A percentile compares a stretch with the other conserved stretches of the same genome.
Evolutionary conservation across 208 protist genomes (phyloP).

Genomic region (Wallacemonas sp.): DNA sequence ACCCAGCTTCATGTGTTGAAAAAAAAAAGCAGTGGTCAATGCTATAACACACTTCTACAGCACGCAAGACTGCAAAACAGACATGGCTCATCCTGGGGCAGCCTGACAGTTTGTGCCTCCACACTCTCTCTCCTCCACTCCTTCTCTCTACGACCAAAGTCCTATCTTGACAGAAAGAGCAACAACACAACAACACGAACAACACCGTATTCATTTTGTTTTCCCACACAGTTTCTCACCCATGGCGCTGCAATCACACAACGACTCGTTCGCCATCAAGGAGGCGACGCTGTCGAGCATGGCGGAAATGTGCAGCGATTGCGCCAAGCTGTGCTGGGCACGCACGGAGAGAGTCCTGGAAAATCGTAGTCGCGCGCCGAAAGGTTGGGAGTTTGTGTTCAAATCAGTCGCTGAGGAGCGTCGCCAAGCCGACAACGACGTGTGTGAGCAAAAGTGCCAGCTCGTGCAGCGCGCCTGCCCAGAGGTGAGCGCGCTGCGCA

Average conservation of each 20-base stretch:
- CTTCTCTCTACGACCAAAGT: no score
- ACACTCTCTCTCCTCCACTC: no score
- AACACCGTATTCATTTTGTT: background rate
- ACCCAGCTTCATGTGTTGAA: no score
- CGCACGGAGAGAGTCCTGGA: conserved; percentile 55
- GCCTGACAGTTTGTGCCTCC: no score
- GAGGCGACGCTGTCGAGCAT: conserved; percentile 51
- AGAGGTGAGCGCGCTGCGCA: conserved; percentile 18
- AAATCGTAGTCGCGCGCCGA: conserved; percentile 64
- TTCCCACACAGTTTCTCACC: background rate
- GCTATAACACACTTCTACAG: no score
- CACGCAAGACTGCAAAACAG: no score
- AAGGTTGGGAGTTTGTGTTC: conserved; percentile 59
- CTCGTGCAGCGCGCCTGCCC: conserved; percentile 50
- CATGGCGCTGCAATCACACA: conserved; percentile 40
- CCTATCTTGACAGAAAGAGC: no score
- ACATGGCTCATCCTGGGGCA: no score
- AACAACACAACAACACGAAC: no score
- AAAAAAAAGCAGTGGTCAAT: no score
- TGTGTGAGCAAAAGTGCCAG: conserved; percentile 46
- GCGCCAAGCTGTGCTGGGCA: conserved; percentile 54
- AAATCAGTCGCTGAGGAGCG: conserved; percentile 51
- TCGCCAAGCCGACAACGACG: conserved; percentile 47
- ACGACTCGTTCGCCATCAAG: conserved; percentile 39
- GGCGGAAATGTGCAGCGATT: conserved; percentile 57